Evolutionary conservation across 2,329 filamentous ascomycete species (phyloP).

Genomic region (Eutypella sp.): DNA sequence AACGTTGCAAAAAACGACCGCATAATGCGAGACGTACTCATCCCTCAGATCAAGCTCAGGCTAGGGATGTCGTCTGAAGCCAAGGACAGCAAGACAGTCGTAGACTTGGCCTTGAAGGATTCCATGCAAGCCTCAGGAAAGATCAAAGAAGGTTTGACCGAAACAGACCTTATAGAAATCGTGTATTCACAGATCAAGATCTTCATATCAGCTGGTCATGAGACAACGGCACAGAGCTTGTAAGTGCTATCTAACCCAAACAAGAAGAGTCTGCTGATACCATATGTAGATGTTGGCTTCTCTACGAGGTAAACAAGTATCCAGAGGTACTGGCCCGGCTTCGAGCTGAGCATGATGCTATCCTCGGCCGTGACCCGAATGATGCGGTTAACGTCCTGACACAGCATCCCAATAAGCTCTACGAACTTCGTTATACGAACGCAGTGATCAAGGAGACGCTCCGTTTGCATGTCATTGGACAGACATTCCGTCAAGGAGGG

Average conservation of each 20-base stretch:
- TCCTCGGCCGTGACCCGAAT: neutral
- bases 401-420: neutral
- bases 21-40: conserved; percentile 1
- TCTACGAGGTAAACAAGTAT: conserved; percentile 8
- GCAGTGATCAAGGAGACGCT: neutral
- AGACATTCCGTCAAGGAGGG: neutral
- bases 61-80: neutral
- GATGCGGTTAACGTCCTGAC: neutral
- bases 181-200: conserved; percentile 6
- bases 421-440: neutral
- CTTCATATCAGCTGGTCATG: conserved; percentile 8
- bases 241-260: conserved; percentile 1
- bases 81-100: conserved; percentile 2
- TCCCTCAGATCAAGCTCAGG: conserved; percentile 1
- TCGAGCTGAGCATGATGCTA: neutral
- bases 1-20: neutral
- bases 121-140: neutral
- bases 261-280: neutral
- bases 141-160: neutral
- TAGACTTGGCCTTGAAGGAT: conserved; percentile 5
- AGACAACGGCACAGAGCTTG: conserved; percentile 11
- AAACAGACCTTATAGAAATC: conserved; percentile 2
- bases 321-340: neutral
- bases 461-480: neutral
- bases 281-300: conserved; percentile 9